A percentile compares a stretch with the other conserved stretches of the same genome.
Conservation (phyloP, 345 rosid species). For the Ailanthus altissimus region DNA sequence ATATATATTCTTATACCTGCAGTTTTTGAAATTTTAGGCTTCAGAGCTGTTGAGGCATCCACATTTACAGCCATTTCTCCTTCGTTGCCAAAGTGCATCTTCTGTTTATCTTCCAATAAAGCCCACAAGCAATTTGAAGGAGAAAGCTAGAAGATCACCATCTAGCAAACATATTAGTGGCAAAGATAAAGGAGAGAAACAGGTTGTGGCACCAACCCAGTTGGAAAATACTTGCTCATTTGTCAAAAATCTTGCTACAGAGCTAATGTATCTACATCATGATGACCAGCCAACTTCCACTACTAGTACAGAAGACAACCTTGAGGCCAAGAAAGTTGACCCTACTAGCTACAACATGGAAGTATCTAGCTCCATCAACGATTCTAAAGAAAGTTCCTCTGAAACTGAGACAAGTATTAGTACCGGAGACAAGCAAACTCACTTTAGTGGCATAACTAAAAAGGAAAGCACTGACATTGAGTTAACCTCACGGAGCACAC, state of each 20-base stretch:
- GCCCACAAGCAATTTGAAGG: constrained; percentile 56
- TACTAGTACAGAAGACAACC: constrained; percentile 61
- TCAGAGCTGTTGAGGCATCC: constrained; percentile 89
- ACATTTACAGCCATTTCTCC: constrained; percentile 75
- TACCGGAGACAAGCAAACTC: constrained; percentile 47
- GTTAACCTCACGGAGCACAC: constrained; percentile 26
- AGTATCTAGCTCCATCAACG: constrained; percentile 42
- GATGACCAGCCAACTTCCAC: constrained; percentile 46
- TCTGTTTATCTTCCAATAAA: constrained; percentile 78
- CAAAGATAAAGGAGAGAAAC: constrained; percentile 41
- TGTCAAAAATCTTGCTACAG: constrained; percentile 37
- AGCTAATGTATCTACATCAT: constrained; percentile 37
- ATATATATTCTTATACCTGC: constrained; percentile 21
- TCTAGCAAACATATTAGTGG: constrained; percentile 45
- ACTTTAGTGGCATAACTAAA: constrained; percentile 28
- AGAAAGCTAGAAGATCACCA: constrained; percentile 59
- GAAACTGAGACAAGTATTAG: constrained; percentile 47
- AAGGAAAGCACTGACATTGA: constrained; percentile 32
- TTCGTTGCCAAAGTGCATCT: constrained; percentile 64
- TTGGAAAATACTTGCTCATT: constrained; percentile 40
- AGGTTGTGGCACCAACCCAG: constrained; percentile 36
- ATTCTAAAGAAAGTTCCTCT: constrained; percentile 53
- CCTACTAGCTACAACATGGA: constrained; percentile 52
- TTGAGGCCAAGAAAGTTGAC: constrained; percentile 70
- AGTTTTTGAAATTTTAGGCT: constrained; percentile 52